phyloP scores from a whole-genome alignment of 495 filamentous ascomycete genomes.

The Trichoderma asperelloides region DNA sequence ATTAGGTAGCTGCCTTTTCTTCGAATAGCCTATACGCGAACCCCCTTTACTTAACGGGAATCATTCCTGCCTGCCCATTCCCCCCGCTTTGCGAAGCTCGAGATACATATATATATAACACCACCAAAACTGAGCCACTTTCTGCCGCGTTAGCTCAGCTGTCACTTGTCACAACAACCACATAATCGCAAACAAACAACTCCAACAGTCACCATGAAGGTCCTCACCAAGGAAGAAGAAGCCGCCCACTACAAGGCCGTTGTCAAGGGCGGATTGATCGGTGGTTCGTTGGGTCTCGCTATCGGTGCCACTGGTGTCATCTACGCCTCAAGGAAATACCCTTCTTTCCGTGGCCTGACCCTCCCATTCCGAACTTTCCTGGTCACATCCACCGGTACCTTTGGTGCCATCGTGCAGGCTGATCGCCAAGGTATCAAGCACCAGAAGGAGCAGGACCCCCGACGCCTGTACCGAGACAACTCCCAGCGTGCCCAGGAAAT shows the following conservation, averaged over 20 bases:
- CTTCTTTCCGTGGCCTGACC: constrained; percentile 67
- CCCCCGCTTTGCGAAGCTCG: not conserved
- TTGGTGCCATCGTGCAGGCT: constrained; percentile 75
- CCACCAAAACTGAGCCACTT: not conserved
- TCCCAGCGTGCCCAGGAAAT: constrained; percentile 30
- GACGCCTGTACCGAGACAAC: constrained; percentile 57
- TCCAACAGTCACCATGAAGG: constrained; percentile 60
- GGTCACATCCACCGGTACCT: constrained; percentile 72
- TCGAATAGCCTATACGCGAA: not conserved
- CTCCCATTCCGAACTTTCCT: constrained; percentile 87
- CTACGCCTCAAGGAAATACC: constrained; percentile 53
- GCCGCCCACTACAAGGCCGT: constrained; percentile 53
- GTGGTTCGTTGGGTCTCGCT: constrained; percentile 55
- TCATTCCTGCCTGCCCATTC: too few relatives aligned
- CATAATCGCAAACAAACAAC: too few relatives aligned
- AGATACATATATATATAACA: not conserved
- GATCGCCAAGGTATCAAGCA: constrained; percentile 69
- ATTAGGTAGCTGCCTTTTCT: not conserved
- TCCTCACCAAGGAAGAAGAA: constrained; percentile 91
- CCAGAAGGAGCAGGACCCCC: constrained; percentile 60
- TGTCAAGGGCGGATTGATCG: constrained; percentile 66
- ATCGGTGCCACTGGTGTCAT: constrained; percentile 57
- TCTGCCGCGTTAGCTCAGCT: not conserved
- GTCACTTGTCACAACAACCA: constrained; percentile 2
- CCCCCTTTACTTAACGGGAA: not conserved